Percentiles rank a stretch among this genome's conserved stretches.
Evolutionary conservation across 306 rosid species (phyloP).

Genomic region (Sicyos edulis): DNA sequence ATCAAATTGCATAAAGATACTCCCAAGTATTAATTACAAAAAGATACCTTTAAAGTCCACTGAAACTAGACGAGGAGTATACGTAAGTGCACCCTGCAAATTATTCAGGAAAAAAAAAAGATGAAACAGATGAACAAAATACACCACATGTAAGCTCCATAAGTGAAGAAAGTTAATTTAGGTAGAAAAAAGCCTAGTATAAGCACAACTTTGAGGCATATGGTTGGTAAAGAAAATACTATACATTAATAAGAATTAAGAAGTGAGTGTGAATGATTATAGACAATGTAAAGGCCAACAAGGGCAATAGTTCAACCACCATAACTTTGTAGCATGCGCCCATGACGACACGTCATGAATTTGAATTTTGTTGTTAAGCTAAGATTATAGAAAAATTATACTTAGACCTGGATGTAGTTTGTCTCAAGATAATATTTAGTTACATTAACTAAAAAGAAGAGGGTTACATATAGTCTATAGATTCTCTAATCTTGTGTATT

Average conservation of each 20-base stretch:
- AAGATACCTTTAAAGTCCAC: constrained; percentile 67
- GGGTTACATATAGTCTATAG: not conserved
- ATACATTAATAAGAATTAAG: not conserved
- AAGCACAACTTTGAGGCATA: not conserved
- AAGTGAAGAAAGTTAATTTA: not conserved
- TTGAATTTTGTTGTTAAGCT: no score
- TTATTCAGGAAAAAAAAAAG: not conserved
- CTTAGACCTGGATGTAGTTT: not conserved
- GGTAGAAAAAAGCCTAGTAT: not conserved
- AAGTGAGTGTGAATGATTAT: not conserved
- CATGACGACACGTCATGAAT: no score
- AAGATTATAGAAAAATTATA: not conserved
- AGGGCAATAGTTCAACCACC: no score
- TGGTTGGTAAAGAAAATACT: not conserved
- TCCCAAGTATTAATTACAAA: constrained; percentile 12
- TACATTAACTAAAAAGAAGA: not conserved
- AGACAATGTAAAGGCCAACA: no score
- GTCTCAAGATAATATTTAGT: not conserved
- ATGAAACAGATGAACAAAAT: not conserved
- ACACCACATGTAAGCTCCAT: not conserved
- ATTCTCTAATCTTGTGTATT: no score
- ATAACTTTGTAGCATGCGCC: no score
- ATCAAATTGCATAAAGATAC: not conserved
- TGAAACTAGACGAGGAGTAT: constrained; percentile 82
- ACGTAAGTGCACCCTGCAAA: constrained; percentile 59